Evolutionary conservation across 768 basidiomycete species (phyloP), one percentile per base, ranked within the genome.

Genomic region (Tulasnella sp.): DNA sequence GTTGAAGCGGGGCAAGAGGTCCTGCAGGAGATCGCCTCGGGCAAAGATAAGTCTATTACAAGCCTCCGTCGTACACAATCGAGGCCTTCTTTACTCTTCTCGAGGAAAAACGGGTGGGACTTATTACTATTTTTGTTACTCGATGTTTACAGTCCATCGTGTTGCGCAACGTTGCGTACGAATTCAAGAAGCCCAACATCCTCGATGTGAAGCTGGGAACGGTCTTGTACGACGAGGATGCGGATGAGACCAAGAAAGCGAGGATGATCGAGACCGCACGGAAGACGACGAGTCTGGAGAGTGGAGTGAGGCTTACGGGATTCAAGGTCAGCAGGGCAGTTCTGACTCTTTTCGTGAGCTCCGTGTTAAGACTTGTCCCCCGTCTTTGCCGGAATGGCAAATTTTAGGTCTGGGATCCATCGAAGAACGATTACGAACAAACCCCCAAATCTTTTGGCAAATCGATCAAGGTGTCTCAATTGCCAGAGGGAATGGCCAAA

Each of bases 151-250:
- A 96, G 87, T 92, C 90, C 80, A 86, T 97, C 76, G 94, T 97
- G 40, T 85, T 99, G 3, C 92, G 97, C 86, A 98, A 99, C 84
- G 86, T 96, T 18, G 85, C 93, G 2, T 85, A 92, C 81, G 83
- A 88, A 1, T 98, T 96, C 87, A 82, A 85, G 46, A 92, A 91
- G 84, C 97, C 97, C 8, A 95, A 94, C 82, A 89, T 98, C 79
- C 87, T 98, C 39, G 97, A 99, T 84, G 88, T 96, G 84, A 99
- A 99, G 85, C 92, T 99, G 21, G 98, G 98, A 0, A 97, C 93
- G 0, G 87, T 93, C 0, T 88, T 99, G n/a, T 94, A 94, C 81
- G 95, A 94, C 75, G 89, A 92, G 31, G 83, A 84, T 18, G 86
- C 87, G 6, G 84, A 88, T 0, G 87, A 89, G 2, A 94, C 93